Evolutionary conservation across 345 rosid species (phyloP), one percentile per base, ranked within the genome.

Genomic region (Chamaenerion angustifolium): DNA sequence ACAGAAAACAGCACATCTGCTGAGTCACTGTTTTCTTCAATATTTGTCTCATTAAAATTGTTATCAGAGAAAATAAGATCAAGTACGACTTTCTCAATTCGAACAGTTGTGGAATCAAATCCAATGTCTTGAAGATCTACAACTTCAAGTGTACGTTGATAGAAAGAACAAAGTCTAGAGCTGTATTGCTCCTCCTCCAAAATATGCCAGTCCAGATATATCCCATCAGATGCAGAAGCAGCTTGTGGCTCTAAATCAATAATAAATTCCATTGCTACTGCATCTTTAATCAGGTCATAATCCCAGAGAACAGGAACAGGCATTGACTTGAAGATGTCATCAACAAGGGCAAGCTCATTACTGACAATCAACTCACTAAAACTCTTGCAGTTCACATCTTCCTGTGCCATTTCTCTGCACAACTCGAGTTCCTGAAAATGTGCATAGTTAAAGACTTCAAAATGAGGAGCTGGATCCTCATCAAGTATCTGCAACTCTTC

Each of bases 191-290:
- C 80, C 44, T 67, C 79, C 60, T 80, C 90, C 55, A 84, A 66
- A 50, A 87, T 78, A 65, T 72, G 70, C 95, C 90, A 87, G 58
- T 86, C 77, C 73, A 92, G 67, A 77, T 92, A 92, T 57, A 92
- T 87, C 66, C 75, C 81, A 74, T 80, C 73, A 46, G 93, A 81
- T 51, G 80, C 77, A 56, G 85, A 70, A 19, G 79, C 66, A 8
- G 73, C 70, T 47, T 58, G 64, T 54, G 65, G 72, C 73, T 74
- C 70, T 60, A 78, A 46, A 58, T 58, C 58, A 42, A 75, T 61
- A 47, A 84, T 61, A 35, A 58, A 62, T 61, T 69, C 69, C 60
- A 68, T 81, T 61, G 64, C 49, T 58, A 62, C 55, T n/a, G 70
- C 55, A 65, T 69, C 43, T 58, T 54, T 77, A 50, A 53, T 55